Percentiles rank a stretch among this genome's conserved stretches.
phyloP scores from a whole-genome alignment of 805 yeast species.

The Scheffersomyces ergatensis region DNA sequence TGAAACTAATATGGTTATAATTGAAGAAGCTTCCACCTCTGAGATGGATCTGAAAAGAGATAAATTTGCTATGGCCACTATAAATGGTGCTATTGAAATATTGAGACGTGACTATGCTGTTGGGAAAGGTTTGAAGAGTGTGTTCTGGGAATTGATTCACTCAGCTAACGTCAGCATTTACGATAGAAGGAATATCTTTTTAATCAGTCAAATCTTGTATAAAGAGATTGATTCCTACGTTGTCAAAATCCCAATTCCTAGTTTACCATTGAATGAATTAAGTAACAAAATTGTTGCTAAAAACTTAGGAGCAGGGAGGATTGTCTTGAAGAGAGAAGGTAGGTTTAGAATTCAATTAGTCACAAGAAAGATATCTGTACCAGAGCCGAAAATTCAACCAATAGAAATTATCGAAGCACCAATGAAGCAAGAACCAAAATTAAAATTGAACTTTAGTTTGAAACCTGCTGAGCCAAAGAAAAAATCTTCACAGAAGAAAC shows the following conservation, averaged over 20 bases:
- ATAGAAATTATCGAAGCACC: background rate
- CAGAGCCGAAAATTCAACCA: background rate
- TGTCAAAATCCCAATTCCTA: slow-evolving; percentile 67
- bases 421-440: slow-evolving; percentile 7
- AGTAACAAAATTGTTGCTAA: slow-evolving; percentile 61
- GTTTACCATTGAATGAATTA: slow-evolving; percentile 43
- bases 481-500: background rate
- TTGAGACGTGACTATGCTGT: slow-evolving; percentile 58
- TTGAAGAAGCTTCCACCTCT: slow-evolving; percentile 49
- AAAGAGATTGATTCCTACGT: slow-evolving; percentile 56
- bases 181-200: slow-evolving; percentile 62
- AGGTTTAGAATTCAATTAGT: slow-evolving; percentile 52
- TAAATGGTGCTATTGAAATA: slow-evolving; percentile 64
- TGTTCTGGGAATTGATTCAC: slow-evolving; percentile 70
- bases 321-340: slow-evolving; percentile 63
- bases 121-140: slow-evolving; percentile 54
- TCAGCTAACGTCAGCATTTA: slow-evolving; percentile 57
- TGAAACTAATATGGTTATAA: slow-evolving; percentile 46
- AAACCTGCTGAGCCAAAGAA: slow-evolving; percentile 7
- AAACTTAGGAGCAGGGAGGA: slow-evolving; percentile 47
- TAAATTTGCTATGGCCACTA: slow-evolving; percentile 58
- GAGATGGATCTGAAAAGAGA: slow-evolving; percentile 58
- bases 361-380: slow-evolving; percentile 11
- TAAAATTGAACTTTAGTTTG: slow-evolving; percentile 9
- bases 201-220: slow-evolving; percentile 63